phyloP scores from a whole-genome alignment of 805 yeast species.

The Ogataea chonburiensis region DNA sequence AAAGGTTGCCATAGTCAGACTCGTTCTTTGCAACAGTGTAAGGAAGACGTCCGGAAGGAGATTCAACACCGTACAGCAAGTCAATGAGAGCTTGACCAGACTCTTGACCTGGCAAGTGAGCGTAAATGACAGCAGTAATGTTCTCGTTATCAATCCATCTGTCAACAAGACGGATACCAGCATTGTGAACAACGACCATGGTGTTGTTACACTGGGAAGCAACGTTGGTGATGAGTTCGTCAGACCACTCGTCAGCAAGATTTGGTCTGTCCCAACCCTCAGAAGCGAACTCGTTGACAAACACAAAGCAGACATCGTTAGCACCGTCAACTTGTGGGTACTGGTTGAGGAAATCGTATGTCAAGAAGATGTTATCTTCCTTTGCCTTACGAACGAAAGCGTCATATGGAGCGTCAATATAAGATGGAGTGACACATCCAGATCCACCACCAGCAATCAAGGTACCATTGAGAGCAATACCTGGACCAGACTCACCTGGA shows the following conservation, averaged over 20 bases:
- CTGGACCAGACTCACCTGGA: conserved; percentile 11
- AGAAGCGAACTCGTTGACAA: conserved; percentile 55
- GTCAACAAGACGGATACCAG: conserved; percentile 61
- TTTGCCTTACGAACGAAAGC: conserved; percentile 48
- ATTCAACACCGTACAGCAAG: conserved; percentile 55
- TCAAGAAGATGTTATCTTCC: conserved; percentile 15
- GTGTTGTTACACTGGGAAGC: conserved; percentile 52
- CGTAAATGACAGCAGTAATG: conserved; percentile 54
- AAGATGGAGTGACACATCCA: conserved; percentile 55
- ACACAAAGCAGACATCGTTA: conserved; percentile 49
- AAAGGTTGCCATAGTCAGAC: conserved; percentile 41
- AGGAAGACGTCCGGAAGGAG: conserved; percentile 63
- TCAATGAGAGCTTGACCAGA: conserved; percentile 59
- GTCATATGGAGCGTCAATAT: conserved; percentile 55
- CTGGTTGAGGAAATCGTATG: conserved; percentile 30
- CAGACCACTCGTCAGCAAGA: conserved; percentile 57
- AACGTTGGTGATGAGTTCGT: conserved; percentile 47
- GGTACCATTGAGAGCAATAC: conserved; percentile 44
- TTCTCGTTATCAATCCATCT: conserved; percentile 54
- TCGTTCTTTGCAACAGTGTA: conserved; percentile 58
- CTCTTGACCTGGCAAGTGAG: conserved; percentile 37
- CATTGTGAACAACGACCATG: conserved; percentile 55
- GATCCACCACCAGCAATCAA: conserved; percentile 67
- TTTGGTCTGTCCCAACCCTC: conserved; percentile 55
- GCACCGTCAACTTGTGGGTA: conserved; percentile 47